Base-by-base conservation (phyloP, 2,329 filamentous ascomycete species). In the Escovopsis weberi region DNA sequence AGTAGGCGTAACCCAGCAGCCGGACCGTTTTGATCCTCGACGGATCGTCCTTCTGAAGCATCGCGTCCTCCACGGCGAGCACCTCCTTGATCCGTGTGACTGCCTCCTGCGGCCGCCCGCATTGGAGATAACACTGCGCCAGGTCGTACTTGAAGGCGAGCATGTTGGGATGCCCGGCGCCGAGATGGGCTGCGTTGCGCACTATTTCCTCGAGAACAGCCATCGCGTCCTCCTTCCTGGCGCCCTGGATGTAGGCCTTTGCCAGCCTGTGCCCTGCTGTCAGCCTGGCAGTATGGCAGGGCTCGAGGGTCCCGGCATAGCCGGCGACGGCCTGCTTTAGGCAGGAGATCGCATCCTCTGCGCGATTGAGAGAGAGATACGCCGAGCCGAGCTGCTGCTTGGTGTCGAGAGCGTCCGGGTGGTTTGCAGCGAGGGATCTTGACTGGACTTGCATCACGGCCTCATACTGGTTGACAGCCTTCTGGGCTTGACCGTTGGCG, bases 111-210 rank as follows among this genome's bases (percentile, higher is more conserved):
- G 37, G 10, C 30, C 37, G 30, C n/a, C 40, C 33, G 9, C 37
- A 19, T 2, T 30, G 12, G 1, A 42, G 9, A 33, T 42, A 45
- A 12, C 40, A 42, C n/a, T 37, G 36, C 19, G 35, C 43, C n/a
- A 45, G 43, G 11, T 45, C 43, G n/a, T 45, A 33, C 19, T 45
- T 40, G 2, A 40, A 45, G 1, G 39, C 32, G 18, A 45, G 26
- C 3, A 23, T 33, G 12, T 37, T 23, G 4, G 35, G 40, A 18
- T 43, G 18, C 4, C 32, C 30, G 12, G 43, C 28, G 12, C 40
- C 37, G 12, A 38, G 33, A 11, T 26, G 12, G 15, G 11, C 15
- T 4, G 32, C 32, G 26, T 36, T 12, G 4, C 34, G 12, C 8
- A 45, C 33, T 1, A 38, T 38, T 2, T 43, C 34, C 26, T 43